Base-by-base conservation (phyloP, 164 flowering plant genomes). In the Saururus chinensis region DNA sequence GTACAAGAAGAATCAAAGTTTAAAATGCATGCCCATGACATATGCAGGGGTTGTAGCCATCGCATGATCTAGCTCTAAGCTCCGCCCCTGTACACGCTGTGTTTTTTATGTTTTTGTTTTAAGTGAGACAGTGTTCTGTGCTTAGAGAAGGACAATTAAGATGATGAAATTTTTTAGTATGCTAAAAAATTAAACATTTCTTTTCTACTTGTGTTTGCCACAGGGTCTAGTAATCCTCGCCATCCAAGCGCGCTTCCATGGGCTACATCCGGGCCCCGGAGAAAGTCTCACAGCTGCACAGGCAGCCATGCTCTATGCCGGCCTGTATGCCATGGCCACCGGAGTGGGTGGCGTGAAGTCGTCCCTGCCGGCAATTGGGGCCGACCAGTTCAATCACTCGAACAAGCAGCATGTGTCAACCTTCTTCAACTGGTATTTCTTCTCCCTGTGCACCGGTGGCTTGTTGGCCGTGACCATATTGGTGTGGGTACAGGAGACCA, bases 281-380 rank as follows among this genome's bases (percentile, higher is more conserved):
- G 52, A 60, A 54, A 37, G 57, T 37, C 64, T 40, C 10, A 40
- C 25, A 7, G 25, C 55, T 19, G 22, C 26, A 35, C 65, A 75
- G 48, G 74, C 73, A 13, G 64, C 60, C 25, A 67, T 76, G 62
- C 55, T 79, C 25, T 73, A 73, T 60, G 30, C 66, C 0, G 82
- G 76, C 12, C 74, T 79, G 30, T 79, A 79, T 51, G 61, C 72
- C 20, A 68, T 71, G 64, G 82, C 82, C 19, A 49, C 71, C 12
- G 82, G 82, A n/a, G 70, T 72, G 4, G 82, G 82, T 0, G 75
- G 79, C 23, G 66, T 76, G 2, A 79, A 79, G 63, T 76, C 76
- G n/a, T 63, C 75, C 22, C 42, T 79, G 35, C 75, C 77, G 1
- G 49, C 77, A 0, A 66, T 66, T 35, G 79, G 82, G 4, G 82